A percentile compares a stretch with the other conserved stretches of the same genome.
These are phyloP conservation scores for Talaromyces islandicus DNA, from an alignment of 2,329 filamentous ascomycete species.

Conservation along the genomic window DNA sequence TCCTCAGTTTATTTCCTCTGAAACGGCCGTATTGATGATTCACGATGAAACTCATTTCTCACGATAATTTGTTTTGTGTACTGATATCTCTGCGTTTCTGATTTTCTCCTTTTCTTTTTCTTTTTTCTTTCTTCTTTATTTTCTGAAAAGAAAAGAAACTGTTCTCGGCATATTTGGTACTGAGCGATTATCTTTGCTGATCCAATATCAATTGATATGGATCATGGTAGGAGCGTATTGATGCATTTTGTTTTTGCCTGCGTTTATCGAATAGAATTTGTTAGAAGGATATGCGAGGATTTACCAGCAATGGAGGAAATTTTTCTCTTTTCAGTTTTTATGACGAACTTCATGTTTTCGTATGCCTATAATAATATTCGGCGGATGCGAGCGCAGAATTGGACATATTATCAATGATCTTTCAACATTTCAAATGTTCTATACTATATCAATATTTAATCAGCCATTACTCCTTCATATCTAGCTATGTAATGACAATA, in stretches of 20 bases:
- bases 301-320: not conserved
- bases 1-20: not conserved
- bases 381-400: not conserved
- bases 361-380: too few species aligned
- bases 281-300: not conserved
- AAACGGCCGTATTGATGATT: conserved; percentile 2
- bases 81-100: not conserved
- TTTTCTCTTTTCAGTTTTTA: not conserved
- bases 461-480: too few species aligned
- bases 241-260: not conserved
- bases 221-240: not conserved
- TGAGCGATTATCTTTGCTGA: not conserved
- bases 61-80: not conserved
- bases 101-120: not conserved
- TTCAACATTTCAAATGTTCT: not conserved
- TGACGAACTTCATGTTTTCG: not conserved
- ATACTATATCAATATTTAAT: not conserved
- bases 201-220: not conserved
- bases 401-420: not conserved
- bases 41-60: not conserved
- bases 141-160: not conserved
- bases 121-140: not conserved
- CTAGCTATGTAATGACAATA: not conserved
- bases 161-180: not conserved
- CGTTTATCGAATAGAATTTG: not conserved